A percentile compares a stretch with the other conserved stretches of the same genome.
Conservation (phyloP, 2,329 filamentous ascomycete genomes). For the Alternaria triticina region DNA sequence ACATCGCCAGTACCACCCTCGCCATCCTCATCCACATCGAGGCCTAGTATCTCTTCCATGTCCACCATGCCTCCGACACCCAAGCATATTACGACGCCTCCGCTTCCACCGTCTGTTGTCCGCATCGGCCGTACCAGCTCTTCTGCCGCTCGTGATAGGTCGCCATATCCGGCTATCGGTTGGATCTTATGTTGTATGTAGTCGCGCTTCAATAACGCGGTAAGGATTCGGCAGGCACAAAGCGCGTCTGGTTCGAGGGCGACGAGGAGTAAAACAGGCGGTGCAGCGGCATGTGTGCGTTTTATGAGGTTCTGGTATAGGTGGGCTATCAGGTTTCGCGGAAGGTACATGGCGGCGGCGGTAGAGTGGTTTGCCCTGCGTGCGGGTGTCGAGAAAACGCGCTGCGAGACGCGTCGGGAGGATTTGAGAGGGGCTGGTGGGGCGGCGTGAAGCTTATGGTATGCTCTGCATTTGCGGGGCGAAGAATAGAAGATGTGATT, state of each 20-base stretch:
- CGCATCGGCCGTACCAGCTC: slow-evolving; percentile 87
- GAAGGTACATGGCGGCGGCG: slow-evolving; percentile 79
- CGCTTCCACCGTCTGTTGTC: slow-evolving; percentile 79
- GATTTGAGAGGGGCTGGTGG: slow-evolving; percentile 20
- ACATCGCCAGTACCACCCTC: slow-evolving; percentile 75
- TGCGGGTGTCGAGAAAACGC: slow-evolving; percentile 22
- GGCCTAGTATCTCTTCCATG: slow-evolving; percentile 77
- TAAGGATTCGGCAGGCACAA: slow-evolving; percentile 93
- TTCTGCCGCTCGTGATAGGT: slow-evolving; percentile 79
- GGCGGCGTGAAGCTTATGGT: slow-evolving; percentile 24
- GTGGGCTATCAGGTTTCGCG: slow-evolving; percentile 84
- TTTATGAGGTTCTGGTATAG: slow-evolving; percentile 89
- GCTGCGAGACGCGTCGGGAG: slow-evolving; percentile 35
- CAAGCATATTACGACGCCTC: slow-evolving; percentile 88
- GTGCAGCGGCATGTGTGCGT: slow-evolving; percentile 86
- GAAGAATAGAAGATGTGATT: slow-evolving; percentile 26
- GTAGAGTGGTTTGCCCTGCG: slow-evolving; percentile 21
- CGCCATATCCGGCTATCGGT: slow-evolving; percentile 89
- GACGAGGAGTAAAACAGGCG: slow-evolving; percentile 88
- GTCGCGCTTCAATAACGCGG: slow-evolving; percentile 91
- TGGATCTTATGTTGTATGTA: slow-evolving; percentile 98
- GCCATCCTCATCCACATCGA: slow-evolving; percentile 72
- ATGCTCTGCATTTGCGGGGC: slow-evolving; percentile 12
- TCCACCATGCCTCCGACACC: slow-evolving; percentile 93
- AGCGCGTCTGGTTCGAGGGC: slow-evolving; percentile 94